Percentiles rank a stretch among this genome's conserved stretches.
phyloP scores from a whole-genome alignment of 78 protist species.

The Cavenderia fasciculata region DNA sequence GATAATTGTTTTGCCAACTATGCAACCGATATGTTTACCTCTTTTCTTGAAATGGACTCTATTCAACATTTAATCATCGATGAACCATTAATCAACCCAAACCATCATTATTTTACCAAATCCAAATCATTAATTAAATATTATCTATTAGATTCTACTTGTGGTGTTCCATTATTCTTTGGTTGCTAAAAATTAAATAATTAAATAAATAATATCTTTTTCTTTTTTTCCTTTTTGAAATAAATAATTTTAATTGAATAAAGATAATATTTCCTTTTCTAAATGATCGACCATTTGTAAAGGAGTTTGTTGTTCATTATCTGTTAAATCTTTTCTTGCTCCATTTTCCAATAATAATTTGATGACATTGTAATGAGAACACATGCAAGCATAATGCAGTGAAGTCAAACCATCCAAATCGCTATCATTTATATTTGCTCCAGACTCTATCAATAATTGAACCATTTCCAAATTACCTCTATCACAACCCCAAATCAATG shows the following conservation, averaged over 20 bases:
- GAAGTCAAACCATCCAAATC: slow-evolving; percentile 66
- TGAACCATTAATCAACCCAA: no score
- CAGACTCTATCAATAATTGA: not conserved
- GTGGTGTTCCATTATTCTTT: no score
- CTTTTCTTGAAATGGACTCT: no score
- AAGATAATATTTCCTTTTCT: not conserved
- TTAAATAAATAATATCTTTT: not conserved
- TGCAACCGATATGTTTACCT: no score
- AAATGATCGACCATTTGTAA: not conserved
- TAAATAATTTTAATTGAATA: no score
- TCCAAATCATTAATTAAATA: no score
- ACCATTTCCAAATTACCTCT: slow-evolving; percentile 37
- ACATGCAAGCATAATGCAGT: slow-evolving; percentile 32
- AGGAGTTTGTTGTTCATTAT: not conserved
- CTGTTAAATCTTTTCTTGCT: not conserved
- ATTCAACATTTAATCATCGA: no score
- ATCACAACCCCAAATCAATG: slow-evolving; percentile 61
- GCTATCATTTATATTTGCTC: slow-evolving; percentile 19
- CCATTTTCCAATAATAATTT: not conserved
- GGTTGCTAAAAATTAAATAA: no score
- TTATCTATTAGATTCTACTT: no score
- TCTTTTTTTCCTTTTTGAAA: no score
- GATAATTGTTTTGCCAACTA: no score
- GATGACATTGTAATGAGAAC: slow-evolving; percentile 16
- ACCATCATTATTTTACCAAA: no score